Base-by-base conservation (phyloP, 1,139 yeast species). In the Yueomyces sp. region DNA sequence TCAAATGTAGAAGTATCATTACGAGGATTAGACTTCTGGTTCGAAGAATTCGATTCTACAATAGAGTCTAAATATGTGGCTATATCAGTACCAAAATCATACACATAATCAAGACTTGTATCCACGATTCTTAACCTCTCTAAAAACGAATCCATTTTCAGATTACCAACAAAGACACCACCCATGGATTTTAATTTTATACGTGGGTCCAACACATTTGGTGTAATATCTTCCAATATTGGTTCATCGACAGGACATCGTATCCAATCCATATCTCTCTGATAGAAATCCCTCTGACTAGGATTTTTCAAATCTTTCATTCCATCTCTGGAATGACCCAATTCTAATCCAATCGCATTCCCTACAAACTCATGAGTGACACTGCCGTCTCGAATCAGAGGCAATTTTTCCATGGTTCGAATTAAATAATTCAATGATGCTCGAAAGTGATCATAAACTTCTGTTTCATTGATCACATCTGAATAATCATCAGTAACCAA, bases 131-230 rank as follows among this genome's bases (percentile, higher is more conserved):
- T 28, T 27, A 54, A 36, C n/a, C 46, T 43, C 41, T 59, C 62
- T 27, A 49, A 46, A 39, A 49, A 56, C 35, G 49, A 55, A 41
- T 53, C 52, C 27, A 59, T 53, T 6, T 56, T 48, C 7, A 59
- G 36, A 3, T 62, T 56, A 0, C 57, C 58, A 9, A 53, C 44
- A 42, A 57, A 60, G 41, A 61, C 59, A n/a, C 63, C 63, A 8
- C 53, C 50, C 28, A 59, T 37, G 3, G 64, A 46, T 2, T 50
- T 44, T 52, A 58, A 48, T 42, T 55, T 55, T 7, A 58, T 48
- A 30, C 50, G 50, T 0, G 57, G 54, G 27, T 46, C 41, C 33
- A 39, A 36, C 8, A 39, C 39, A 29, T 44, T 44, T 27, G 40
- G 30, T n/a, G 43, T 38, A 25, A 27, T 38, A 19, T 38, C 38